Conservation (phyloP, 73 alveolate genomes). For the Stentor roeselii region DNA sequence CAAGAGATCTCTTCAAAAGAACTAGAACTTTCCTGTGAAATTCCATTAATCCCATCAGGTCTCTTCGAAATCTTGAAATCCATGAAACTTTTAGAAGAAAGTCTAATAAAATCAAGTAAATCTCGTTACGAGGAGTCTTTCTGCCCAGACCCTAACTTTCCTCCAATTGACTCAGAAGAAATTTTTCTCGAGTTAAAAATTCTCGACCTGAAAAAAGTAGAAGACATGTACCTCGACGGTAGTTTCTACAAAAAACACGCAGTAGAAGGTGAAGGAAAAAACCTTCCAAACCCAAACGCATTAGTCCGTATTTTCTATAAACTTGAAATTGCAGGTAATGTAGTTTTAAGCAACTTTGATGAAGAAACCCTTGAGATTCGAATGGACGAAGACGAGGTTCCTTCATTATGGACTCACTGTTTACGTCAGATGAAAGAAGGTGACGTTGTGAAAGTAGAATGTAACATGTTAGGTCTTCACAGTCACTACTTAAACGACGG, state of each 20-base stretch:
- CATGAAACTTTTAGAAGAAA: slow-evolving; percentile 31
- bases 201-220: slow-evolving; percentile 33
- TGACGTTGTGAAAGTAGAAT: slow-evolving; percentile 7
- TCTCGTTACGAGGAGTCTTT: slow-evolving; percentile 23
- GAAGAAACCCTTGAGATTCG: slow-evolving; percentile 13
- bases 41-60: slow-evolving; percentile 1
- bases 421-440: slow-evolving; percentile 29
- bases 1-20: background rate
- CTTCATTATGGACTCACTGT: slow-evolving; percentile 19
- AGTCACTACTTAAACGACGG: slow-evolving; percentile 25
- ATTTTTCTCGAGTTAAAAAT: slow-evolving; percentile 33
- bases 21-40: slow-evolving; percentile 15
- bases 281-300: slow-evolving; percentile 32
- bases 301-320: background rate
- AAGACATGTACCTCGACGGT: slow-evolving; percentile 39
- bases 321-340: background rate
- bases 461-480: slow-evolving; percentile 24
- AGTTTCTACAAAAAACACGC: background rate
- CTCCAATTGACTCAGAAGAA: background rate
- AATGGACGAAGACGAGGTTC: slow-evolving; percentile 28
- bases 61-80: slow-evolving; percentile 36
- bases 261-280: slow-evolving; percentile 27
- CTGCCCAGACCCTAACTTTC: slow-evolving; percentile 24
- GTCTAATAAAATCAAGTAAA: background rate
- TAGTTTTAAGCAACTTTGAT: background rate